Conservation (phyloP, 2,329 filamentous ascomycete genomes). For the Fusarium sp. region DNA sequence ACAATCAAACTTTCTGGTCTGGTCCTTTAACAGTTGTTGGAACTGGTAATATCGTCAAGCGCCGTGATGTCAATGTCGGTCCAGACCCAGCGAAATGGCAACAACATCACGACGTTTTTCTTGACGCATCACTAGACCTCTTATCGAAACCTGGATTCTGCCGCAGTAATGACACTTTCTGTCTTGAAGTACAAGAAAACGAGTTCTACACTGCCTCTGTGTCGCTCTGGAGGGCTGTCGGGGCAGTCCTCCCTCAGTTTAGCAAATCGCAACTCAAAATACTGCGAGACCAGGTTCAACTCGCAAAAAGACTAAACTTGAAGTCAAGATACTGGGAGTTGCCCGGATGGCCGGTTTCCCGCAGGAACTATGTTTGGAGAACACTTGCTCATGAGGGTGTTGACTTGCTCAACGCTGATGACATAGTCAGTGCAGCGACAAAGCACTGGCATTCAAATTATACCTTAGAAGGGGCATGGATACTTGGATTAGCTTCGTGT, state of each 20-base stretch:
- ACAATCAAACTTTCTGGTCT: constrained; percentile 54
- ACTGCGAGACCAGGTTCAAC: constrained; percentile 61
- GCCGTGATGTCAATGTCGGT: constrained; percentile 43
- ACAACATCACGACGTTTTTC: constrained; percentile 70
- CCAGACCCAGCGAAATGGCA: constrained; percentile 21
- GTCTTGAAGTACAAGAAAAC: constrained; percentile 34
- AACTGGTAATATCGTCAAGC: constrained; percentile 66
- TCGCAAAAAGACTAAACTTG: constrained; percentile 67
- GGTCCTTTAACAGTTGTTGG: constrained; percentile 77
- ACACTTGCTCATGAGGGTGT: constrained; percentile 67
- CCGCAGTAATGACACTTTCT: constrained; percentile 15
- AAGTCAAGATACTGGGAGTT: constrained; percentile 73
- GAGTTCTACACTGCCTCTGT: constrained; percentile 78
- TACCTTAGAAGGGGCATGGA: constrained; percentile 40
- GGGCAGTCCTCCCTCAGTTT: constrained; percentile 58
- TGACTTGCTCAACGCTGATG: constrained; percentile 74
- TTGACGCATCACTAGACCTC: constrained; percentile 73
- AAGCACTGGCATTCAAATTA: constrained; percentile 38
- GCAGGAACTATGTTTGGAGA: constrained; percentile 71
- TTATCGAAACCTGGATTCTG: constrained; percentile 42
- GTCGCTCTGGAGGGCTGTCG: constrained; percentile 68
- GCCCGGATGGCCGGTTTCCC: constrained; percentile 70
- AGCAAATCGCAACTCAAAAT: constrained; percentile 57
- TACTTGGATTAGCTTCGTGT: constrained; percentile 39
- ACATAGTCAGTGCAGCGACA: constrained; percentile 61